phyloP scores from a whole-genome alignment of 176 grass and related monocot species.

The Pharus latifolius region DNA sequence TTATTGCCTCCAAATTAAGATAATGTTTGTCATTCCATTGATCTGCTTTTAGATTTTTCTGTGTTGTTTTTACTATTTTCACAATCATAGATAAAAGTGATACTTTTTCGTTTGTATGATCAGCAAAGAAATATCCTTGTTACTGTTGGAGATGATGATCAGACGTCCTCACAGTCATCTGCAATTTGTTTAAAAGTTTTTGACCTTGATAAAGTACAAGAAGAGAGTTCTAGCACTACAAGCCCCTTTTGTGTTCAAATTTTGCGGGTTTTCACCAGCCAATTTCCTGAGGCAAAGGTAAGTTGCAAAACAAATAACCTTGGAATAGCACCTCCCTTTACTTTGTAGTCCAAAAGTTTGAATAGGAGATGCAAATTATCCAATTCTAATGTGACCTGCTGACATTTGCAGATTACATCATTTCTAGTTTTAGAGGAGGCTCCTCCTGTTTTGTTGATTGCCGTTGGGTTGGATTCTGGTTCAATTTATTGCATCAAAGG shows the following conservation, averaged over 20 bases:
- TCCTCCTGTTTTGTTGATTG: slow-evolving; percentile 73
- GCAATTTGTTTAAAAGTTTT: slow-evolving; percentile 91
- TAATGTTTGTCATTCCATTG: too few relatives aligned
- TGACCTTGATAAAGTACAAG: slow-evolving; percentile 93
- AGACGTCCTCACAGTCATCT: slow-evolving; percentile 52
- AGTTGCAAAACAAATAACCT: background rate
- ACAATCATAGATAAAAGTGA: background rate
- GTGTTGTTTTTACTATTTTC: slow-evolving; percentile 4
- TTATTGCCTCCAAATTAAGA: too few relatives aligned
- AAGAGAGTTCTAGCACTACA: slow-evolving; percentile 81
- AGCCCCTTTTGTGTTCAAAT: slow-evolving; percentile 92
- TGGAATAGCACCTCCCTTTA: too few relatives aligned
- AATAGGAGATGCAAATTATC: background rate
- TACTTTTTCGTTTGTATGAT: slow-evolving; percentile 16
- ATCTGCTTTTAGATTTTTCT: too few relatives aligned
- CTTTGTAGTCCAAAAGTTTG: too few relatives aligned
- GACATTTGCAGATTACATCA: slow-evolving; percentile 64
- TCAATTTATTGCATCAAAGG: slow-evolving; percentile 98
- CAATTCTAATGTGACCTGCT: background rate
- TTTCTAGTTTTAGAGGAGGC: slow-evolving; percentile 98
- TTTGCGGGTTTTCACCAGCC: slow-evolving; percentile 78
- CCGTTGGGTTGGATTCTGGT: slow-evolving; percentile 76
- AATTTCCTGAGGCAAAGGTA: slow-evolving; percentile 92
- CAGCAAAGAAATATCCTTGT: slow-evolving; percentile 90
- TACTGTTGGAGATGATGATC: slow-evolving; percentile 87